Conservation (phyloP, 805 yeast genomes). For the Myxozyma vanderwaltii region DNA sequence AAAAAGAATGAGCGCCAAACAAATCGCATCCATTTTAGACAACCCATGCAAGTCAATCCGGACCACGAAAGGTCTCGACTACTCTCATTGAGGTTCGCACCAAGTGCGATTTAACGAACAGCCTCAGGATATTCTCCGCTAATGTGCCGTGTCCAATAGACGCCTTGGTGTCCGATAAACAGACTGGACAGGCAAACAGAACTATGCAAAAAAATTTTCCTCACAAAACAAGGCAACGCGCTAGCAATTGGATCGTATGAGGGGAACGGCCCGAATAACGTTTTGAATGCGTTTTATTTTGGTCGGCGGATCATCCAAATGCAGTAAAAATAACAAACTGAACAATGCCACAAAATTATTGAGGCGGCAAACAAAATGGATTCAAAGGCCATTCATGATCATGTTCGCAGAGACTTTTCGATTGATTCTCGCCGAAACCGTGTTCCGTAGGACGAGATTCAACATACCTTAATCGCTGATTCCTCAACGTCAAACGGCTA, state of each 20-base stretch:
- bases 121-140: no score
- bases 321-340: not conserved
- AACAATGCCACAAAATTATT: not conserved
- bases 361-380: not conserved
- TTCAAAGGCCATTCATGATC: not conserved
- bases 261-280: no score
- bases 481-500: constrained; percentile 80
- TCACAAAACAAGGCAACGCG: no score
- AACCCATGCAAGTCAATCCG: not conserved
- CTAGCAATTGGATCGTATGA: no score
- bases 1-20: not conserved
- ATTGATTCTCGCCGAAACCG: constrained; percentile 18
- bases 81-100: no score
- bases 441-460: constrained; percentile 24
- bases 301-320: not conserved
- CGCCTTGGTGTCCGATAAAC: no score
- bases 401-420: constrained; percentile 2
- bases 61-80: no score
- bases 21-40: not conserved
- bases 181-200: no score
- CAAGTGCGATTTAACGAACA: no score
- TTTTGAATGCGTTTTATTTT: no score
- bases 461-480: constrained; percentile 84
- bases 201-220: no score
- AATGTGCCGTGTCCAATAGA: no score